These are phyloP conservation scores for Hortiboletus flavorubellus DNA, from an alignment of 768 basidiomycete species.

Conservation along the genomic window DNA sequence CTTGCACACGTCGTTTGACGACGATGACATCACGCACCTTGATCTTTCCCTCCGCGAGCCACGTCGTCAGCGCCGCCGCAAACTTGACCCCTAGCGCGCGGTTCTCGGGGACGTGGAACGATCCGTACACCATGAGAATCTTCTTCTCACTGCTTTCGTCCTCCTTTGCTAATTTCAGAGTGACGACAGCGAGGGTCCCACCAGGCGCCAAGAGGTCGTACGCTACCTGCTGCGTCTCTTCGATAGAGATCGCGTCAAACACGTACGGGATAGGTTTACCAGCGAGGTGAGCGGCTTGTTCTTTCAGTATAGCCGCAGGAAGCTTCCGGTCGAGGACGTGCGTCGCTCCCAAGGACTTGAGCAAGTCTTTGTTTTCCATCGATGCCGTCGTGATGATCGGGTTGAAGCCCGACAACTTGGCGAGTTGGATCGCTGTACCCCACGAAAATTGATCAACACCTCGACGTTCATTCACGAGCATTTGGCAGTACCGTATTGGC, in stretches of 20 bases:
- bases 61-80: constrained; percentile 12
- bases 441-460: neutral
- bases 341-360: constrained; percentile 36
- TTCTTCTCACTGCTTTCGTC: neutral
- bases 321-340: constrained; percentile 33
- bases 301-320: constrained; percentile 7
- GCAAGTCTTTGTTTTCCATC: constrained; percentile 24
- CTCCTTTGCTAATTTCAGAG: neutral
- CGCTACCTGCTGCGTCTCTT: constrained; percentile 31
- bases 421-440: constrained; percentile 30
- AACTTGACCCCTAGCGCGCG: constrained; percentile 12
- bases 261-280: neutral
- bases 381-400: constrained; percentile 39
- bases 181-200: constrained; percentile 26
- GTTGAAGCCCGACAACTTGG: constrained; percentile 31
- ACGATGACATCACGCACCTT: constrained; percentile 5
- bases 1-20: neutral
- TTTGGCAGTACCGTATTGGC: constrained; percentile 32
- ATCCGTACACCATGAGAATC: constrained; percentile 6
- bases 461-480: neutral
- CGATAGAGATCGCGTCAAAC: constrained; percentile 28
- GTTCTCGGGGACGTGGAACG: neutral
- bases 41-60: constrained; percentile 19
- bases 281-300: neutral
- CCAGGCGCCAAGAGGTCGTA: constrained; percentile 29